These are phyloP conservation scores for Cyberlindnera euphorbiae DNA, from an alignment of 805 yeast genomes.

Conservation along the genomic window DNA sequence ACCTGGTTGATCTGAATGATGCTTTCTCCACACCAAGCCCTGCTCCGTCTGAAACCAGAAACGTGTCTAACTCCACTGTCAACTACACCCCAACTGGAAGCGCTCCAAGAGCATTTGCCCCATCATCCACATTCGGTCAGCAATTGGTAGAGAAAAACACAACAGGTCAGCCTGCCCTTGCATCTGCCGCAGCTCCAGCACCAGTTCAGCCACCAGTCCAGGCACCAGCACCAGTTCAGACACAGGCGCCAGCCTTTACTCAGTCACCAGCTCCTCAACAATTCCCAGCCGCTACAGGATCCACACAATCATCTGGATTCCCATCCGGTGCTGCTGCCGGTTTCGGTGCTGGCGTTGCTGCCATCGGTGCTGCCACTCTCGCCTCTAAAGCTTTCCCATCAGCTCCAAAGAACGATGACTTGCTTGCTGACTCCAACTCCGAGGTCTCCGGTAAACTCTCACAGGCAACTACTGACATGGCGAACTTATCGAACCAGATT, in stretches of 20 bases:
- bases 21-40: constrained; percentile 44
- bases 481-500: constrained; percentile 81
- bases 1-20: constrained; percentile 55
- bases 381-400: constrained; percentile 4
- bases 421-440: constrained; percentile 44
- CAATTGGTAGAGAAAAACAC: constrained; percentile 38
- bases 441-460: constrained; percentile 66
- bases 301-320: background rate
- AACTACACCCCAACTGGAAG: constrained; percentile 28
- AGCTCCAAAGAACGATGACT: constrained; percentile 32
- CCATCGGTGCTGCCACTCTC: constrained; percentile 5
- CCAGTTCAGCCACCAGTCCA: too few species aligned
- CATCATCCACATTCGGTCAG: constrained; percentile 85
- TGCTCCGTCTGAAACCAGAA: constrained; percentile 17
- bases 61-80: constrained; percentile 23
- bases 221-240: constrained; percentile 3
- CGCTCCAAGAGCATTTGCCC: constrained; percentile 51
- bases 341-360: constrained; percentile 4
- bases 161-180: constrained; percentile 10
- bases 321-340: background rate
- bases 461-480: constrained; percentile 78
- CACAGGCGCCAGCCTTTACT: constrained; percentile 10
- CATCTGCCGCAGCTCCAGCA: constrained; percentile 9
- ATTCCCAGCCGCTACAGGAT: constrained; percentile 8
- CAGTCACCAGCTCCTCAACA: constrained; percentile 2